These are phyloP conservation scores for Malus asiatica DNA, from an alignment of 306 rosid species.

Conservation along the genomic window DNA sequence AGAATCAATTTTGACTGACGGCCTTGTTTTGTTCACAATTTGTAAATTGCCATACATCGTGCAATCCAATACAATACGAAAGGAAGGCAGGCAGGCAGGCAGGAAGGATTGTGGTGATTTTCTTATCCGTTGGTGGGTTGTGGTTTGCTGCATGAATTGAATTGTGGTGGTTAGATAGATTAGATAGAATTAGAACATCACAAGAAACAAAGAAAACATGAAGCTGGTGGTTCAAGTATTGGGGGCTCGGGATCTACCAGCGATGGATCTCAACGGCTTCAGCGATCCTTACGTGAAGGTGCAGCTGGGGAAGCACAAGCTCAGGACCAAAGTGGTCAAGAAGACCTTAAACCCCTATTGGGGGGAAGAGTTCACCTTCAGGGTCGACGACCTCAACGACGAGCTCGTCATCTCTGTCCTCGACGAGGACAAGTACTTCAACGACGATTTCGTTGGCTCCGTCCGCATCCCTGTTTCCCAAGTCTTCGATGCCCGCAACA, in stretches of 20 bases:
- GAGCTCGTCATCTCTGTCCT: constrained; percentile 53
- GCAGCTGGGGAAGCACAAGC: constrained; percentile 75
- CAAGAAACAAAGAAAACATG: constrained; percentile 25
- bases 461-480: constrained; percentile 51
- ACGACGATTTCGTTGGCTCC: constrained; percentile 64
- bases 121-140: neutral
- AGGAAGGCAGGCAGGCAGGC: neutral
- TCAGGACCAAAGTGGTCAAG: constrained; percentile 67
- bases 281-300: constrained; percentile 71
- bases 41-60: neutral
- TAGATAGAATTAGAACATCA: neutral
- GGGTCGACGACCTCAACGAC: constrained; percentile 72
- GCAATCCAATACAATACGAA: neutral
- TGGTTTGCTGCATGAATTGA: neutral
- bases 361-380: constrained; percentile 71
- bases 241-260: constrained; percentile 66
- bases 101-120: neutral
- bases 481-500: constrained; percentile 54
- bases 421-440: constrained; percentile 81
- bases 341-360: constrained; percentile 66
- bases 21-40: neutral
- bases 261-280: constrained; percentile 50
- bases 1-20: neutral
- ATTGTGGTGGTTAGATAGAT: neutral
- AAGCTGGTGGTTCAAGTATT: constrained; percentile 70